Conservation (phyloP, 2,329 filamentous ascomycete genomes). For the Pseudocercospora fijiensis region DNA sequence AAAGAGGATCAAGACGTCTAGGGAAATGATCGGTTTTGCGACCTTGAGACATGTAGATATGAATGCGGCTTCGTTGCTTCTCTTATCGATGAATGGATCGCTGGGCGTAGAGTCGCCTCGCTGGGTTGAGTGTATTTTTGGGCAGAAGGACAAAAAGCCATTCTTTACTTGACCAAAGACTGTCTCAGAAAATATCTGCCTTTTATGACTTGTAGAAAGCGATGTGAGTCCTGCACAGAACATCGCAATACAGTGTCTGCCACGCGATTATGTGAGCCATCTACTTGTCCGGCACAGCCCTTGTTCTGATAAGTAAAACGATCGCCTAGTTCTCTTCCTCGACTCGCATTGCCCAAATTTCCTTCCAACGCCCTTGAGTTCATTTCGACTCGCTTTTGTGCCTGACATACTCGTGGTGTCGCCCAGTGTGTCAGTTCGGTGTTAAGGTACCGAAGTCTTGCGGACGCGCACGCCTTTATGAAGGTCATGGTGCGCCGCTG, state of each 20-base stretch:
- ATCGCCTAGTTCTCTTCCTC: not conserved
- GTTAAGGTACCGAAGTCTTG: not conserved
- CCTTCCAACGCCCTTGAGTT: not conserved
- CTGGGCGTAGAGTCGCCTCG: not conserved
- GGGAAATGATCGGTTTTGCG: not conserved
- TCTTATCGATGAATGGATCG: not conserved
- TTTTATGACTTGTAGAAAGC: not conserved
- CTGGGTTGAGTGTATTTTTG: not conserved
- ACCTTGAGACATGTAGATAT: slow-evolving; percentile 6
- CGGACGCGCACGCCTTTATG: not conserved
- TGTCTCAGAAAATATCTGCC: not conserved
- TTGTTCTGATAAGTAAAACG: not conserved
- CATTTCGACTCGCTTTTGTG: not conserved
- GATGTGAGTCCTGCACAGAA: not conserved
- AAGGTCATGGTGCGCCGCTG: not conserved
- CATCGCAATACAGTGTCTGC: too few relatives aligned
- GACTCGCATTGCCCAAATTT: not conserved
- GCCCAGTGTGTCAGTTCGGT: not conserved
- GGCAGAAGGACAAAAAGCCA: not conserved
- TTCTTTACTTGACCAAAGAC: not conserved
- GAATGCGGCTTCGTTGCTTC: not conserved
- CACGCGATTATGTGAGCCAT: too few relatives aligned
- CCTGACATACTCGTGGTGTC: not conserved
- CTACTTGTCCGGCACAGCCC: not conserved
- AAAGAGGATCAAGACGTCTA: not conserved